Evolutionary conservation across 139 green algal species (phyloP).

Genomic region (Micractinium sp.): DNA sequence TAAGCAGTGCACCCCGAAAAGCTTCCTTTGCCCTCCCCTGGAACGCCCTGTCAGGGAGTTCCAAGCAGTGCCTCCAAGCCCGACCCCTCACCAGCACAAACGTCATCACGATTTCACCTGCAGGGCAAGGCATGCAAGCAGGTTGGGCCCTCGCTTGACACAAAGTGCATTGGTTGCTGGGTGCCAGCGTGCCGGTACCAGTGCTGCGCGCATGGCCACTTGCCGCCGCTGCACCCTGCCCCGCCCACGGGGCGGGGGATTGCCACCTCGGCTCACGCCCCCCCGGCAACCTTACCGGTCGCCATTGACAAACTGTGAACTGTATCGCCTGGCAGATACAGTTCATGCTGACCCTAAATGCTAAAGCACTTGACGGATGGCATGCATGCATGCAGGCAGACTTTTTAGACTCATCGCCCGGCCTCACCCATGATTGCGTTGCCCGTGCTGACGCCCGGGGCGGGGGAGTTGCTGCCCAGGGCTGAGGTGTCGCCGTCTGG

Average conservation of each 20-base stretch:
- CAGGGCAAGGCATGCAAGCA: not conserved
- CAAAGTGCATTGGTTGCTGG: not conserved
- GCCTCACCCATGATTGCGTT: conserved; percentile 45
- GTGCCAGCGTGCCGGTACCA: too few relatives aligned
- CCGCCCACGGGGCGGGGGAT: too few relatives aligned
- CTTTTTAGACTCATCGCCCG: too few relatives aligned
- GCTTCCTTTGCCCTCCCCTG: not conserved
- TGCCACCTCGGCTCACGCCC: too few relatives aligned
- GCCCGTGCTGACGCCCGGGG: conserved; percentile 25
- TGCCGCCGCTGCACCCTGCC: too few relatives aligned
- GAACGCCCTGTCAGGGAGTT: not conserved
- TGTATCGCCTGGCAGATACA: too few relatives aligned
- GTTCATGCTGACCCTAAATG: too few relatives aligned
- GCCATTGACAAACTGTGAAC: too few relatives aligned
- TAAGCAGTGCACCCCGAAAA: not conserved
- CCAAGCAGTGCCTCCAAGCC: not conserved
- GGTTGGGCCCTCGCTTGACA: not conserved
- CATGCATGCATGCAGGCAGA: too few relatives aligned
- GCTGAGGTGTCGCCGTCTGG: not conserved
- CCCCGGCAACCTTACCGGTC: too few relatives aligned
- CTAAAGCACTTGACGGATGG: too few relatives aligned
- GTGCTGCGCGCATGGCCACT: too few relatives aligned
- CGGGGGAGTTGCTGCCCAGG: conserved; percentile 37
- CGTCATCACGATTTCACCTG: conserved; percentile 31
- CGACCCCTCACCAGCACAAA: conserved; percentile 21